Evolutionary conservation across 2,329 filamentous ascomycete species (phyloP).

Genomic region (Fonsecaea erecta): DNA sequence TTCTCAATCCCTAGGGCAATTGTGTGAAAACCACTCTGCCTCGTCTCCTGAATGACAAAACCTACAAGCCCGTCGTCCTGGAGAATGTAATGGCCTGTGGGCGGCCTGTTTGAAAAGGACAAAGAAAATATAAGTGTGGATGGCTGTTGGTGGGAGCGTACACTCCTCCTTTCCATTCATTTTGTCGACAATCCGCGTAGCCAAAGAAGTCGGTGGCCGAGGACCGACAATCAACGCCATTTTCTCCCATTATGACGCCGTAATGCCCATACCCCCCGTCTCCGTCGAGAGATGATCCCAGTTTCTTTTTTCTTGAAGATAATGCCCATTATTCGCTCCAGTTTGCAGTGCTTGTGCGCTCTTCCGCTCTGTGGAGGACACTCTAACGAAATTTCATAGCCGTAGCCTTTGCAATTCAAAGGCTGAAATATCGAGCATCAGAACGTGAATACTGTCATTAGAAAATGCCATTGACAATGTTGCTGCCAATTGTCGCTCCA

Average conservation of each 20-base stretch:
- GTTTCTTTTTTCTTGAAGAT: slow-evolving; percentile 18
- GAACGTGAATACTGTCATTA: slow-evolving; percentile 50
- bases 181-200: slow-evolving; percentile 7
- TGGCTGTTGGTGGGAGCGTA: slow-evolving; percentile 8
- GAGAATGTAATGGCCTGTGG: neutral
- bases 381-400: slow-evolving; percentile 32
- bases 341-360: slow-evolving; percentile 15
- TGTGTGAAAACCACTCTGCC: neutral
- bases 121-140: slow-evolving; percentile 21
- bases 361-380: slow-evolving; percentile 19
- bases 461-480: slow-evolving; percentile 90
- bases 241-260: slow-evolving; percentile 26
- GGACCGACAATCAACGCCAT: slow-evolving; percentile 14
- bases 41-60: neutral
- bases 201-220: slow-evolving; percentile 16
- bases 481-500: slow-evolving; percentile 85
- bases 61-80: neutral
- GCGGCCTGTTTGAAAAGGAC: slow-evolving; percentile 7
- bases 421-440: slow-evolving; percentile 29
- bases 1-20: neutral
- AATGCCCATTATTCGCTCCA: slow-evolving; percentile 22
- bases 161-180: neutral
- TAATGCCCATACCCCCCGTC: slow-evolving; percentile 26
- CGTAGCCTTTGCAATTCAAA: slow-evolving; percentile 24
- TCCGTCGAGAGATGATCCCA: slow-evolving; percentile 22